Evolutionary conservation across 768 basidiomycete species (phyloP).

Genomic region (Hygrocybe punicea): DNA sequence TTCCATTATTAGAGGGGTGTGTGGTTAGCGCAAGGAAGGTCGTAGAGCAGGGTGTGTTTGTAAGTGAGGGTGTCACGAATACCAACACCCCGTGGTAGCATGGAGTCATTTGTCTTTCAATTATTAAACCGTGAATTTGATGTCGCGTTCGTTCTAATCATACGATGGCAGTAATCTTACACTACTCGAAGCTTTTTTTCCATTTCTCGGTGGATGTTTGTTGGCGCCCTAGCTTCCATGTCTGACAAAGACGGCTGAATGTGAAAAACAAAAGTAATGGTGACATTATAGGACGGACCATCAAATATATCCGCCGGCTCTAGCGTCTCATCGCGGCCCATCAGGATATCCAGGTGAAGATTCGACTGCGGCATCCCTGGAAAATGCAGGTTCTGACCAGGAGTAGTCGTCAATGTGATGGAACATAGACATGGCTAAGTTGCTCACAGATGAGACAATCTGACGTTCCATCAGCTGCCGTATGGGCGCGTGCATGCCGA

Average conservation of each 20-base stretch:
- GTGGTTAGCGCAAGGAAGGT: conserved; percentile 68
- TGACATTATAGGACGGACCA: conserved; percentile 42
- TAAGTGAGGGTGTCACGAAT: conserved; percentile 31
- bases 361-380: conserved; percentile 66
- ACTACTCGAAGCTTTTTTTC: conserved; percentile 55
- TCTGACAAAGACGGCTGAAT: conserved; percentile 36
- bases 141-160: no score
- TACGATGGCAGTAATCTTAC: conserved; percentile 22
- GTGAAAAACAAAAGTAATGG: not conserved
- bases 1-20: conserved; percentile 78
- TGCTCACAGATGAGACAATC: conserved; percentile 70
- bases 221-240: conserved; percentile 46
- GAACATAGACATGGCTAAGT: conserved; percentile 7
- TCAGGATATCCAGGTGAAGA: conserved; percentile 86
- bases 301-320: conserved; percentile 77
- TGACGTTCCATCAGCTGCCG: conserved; percentile 92
- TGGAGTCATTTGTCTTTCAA: no score
- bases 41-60: conserved; percentile 43
- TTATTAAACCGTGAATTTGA: no score
- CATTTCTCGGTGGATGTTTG: conserved; percentile 63
- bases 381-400: conserved; percentile 59
- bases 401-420: not conserved
- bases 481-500: conserved; percentile 87
- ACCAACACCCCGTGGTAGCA: conserved; percentile 1
- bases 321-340: conserved; percentile 86